phyloP scores from a whole-genome alignment of 192 early-diverging fungal genomes.

The Backusella australiensis region DNA sequence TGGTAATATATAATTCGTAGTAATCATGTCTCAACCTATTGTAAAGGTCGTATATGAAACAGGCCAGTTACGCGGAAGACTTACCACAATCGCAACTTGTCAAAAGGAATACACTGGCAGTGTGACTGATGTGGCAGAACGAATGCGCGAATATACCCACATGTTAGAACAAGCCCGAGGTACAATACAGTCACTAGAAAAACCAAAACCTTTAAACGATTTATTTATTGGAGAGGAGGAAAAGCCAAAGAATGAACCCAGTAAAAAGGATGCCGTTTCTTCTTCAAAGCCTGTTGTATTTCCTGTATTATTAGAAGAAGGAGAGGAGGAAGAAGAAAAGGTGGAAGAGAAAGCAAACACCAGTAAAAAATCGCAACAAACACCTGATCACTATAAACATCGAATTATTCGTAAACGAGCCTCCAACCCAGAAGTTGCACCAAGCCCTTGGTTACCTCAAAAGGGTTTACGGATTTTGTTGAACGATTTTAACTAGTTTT shows the following conservation, averaged over 20 bases:
- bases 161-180: constrained; percentile 33
- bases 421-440: constrained; percentile 3
- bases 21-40: background rate
- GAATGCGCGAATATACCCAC: constrained; percentile 31
- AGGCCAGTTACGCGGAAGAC: constrained; percentile 14
- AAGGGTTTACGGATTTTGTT: constrained; percentile 16
- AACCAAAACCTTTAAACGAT: background rate
- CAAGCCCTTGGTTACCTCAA: constrained; percentile 10
- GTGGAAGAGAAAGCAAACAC: background rate
- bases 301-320: background rate
- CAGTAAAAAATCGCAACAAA: background rate
- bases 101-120: constrained; percentile 23
- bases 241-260: background rate
- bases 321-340: background rate
- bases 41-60: constrained; percentile 24
- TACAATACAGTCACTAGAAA: constrained; percentile 20
- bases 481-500: background rate
- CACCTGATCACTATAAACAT: constrained; percentile 10
- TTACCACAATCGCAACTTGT: constrained; percentile 17
- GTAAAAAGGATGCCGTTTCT: background rate
- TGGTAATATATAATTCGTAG: background rate
- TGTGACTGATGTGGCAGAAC: constrained; percentile 17
- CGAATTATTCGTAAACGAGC: constrained; percentile 12
- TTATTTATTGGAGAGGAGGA: background rate
- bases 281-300: background rate